A percentile compares a stretch with the other conserved stretches of the same genome.
These are phyloP conservation scores for Fusarium sp. DNA, from an alignment of 2,329 filamentous ascomycete genomes.

Conservation along the genomic window DNA sequence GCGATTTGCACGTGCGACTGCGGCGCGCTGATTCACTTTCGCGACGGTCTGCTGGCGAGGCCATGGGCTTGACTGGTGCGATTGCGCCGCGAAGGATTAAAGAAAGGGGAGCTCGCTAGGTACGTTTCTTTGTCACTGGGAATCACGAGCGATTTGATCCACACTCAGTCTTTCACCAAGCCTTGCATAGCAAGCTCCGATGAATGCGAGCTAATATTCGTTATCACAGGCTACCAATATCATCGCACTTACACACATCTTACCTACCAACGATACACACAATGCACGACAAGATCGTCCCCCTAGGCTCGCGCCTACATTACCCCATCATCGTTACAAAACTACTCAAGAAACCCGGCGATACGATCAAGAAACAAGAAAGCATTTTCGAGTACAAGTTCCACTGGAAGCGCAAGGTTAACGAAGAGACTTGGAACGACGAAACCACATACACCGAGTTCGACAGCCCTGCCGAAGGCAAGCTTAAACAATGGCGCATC, in stretches of 20 bases:
- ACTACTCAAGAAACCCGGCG: constrained; percentile 79
- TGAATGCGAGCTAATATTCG: constrained; percentile 18
- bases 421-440: constrained; percentile 69
- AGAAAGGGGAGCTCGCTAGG: constrained; percentile 45
- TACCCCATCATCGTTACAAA: constrained; percentile 95
- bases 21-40: constrained; percentile 22
- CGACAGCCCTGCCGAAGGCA: constrained; percentile 85
- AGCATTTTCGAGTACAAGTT: constrained; percentile 89
- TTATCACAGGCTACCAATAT: constrained; percentile 13
- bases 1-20: constrained; percentile 23
- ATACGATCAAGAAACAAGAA: constrained; percentile 78
- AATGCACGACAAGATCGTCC: constrained; percentile 56
- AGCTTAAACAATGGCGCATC: constrained; percentile 79
- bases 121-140: constrained; percentile 20
- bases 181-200: background rate
- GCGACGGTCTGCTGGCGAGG: constrained; percentile 38
- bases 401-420: constrained; percentile 79
- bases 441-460: constrained; percentile 79
- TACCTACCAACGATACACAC: constrained; percentile 11
- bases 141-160: background rate
- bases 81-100: constrained; percentile 44
- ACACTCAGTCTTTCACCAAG: background rate
- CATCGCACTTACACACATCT: constrained; percentile 2
- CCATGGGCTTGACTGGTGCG: constrained; percentile 49
- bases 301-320: constrained; percentile 72